Conservation (phyloP, 768 basidiomycete species). For the Boletus sp. region DNA sequence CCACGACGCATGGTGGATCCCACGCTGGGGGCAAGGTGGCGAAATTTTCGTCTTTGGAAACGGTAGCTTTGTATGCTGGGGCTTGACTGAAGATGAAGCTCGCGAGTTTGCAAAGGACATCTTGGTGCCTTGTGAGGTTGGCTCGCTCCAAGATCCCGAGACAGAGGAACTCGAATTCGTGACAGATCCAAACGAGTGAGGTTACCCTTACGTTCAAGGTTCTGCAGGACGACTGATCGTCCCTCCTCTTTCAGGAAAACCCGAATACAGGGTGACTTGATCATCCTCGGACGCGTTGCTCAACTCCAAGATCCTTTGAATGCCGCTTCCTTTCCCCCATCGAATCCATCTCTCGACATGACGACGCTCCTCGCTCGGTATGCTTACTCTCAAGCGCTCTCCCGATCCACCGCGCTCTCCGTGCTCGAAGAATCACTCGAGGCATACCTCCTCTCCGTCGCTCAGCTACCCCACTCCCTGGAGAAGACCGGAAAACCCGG, state of each 20-base stretch:
- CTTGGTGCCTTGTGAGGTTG: constrained; percentile 59
- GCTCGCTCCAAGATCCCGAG: constrained; percentile 63
- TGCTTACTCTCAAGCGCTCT: constrained; percentile 87
- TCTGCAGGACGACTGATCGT: constrained; percentile 1
- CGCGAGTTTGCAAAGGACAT: constrained; percentile 62
- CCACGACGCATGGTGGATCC: constrained; percentile 80
- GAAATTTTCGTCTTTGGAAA: constrained; percentile 89
- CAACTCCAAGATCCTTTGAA: constrained; percentile 53
- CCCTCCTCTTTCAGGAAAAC: constrained; percentile 55
- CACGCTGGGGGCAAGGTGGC: constrained; percentile 66
- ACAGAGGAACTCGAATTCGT: constrained; percentile 93
- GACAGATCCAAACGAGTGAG: constrained; percentile 82
- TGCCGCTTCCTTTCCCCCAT: constrained; percentile 42
- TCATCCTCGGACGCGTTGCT: constrained; percentile 75
- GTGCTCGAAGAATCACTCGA: constrained; percentile 85
- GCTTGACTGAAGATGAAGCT: constrained; percentile 73
- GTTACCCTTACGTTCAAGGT: background rate
- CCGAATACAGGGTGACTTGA: constrained; percentile 86
- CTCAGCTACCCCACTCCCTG: constrained; percentile 70
- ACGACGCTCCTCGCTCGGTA: constrained; percentile 84
- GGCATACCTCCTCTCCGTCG: constrained; percentile 78
- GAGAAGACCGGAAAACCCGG: constrained; percentile 81
- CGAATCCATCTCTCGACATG: constrained; percentile 54
- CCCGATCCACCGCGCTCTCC: constrained; percentile 83
- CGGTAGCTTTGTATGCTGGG: constrained; percentile 91